These are phyloP conservation scores for Camelina sativa DNA, from an alignment of 345 rosid genomes.

Conservation along the genomic window DNA sequence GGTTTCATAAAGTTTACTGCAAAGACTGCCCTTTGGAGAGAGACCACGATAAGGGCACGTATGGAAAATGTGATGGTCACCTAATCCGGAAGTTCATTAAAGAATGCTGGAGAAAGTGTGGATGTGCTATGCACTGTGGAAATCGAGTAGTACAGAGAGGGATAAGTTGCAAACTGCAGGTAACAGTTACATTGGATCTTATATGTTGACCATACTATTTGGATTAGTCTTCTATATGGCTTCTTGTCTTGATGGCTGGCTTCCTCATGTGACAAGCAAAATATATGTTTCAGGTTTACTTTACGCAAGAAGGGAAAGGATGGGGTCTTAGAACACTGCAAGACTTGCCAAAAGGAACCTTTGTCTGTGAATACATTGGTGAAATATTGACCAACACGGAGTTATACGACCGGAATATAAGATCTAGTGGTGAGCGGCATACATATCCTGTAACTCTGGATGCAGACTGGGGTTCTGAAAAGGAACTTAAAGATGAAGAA, in stretches of 20 bases:
- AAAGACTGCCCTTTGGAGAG: constrained; percentile 77
- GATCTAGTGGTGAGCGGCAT: constrained; percentile 46
- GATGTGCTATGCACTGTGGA: constrained; percentile 76
- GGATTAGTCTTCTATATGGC: neutral
- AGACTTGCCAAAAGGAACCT: constrained; percentile 87
- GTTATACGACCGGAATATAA: constrained; percentile 59
- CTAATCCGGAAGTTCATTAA: constrained; percentile 79
- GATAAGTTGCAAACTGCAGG: constrained; percentile 70
- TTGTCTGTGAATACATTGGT: constrained; percentile 86
- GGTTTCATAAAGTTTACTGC: constrained; percentile 56
- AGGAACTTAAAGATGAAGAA: constrained; percentile 67
- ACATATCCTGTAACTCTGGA: constrained; percentile 74
- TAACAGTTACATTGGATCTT: constrained; percentile 34
- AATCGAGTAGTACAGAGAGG: constrained; percentile 89
- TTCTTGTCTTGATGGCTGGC: constrained; percentile 9
- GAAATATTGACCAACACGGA: constrained; percentile 81
- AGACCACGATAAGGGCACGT: constrained; percentile 46
- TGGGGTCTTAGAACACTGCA: constrained; percentile 88
- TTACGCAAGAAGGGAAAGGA: constrained; percentile 72
- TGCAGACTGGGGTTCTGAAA: constrained; percentile 80
- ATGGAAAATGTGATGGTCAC: constrained; percentile 84
- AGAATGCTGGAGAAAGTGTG: constrained; percentile 95
- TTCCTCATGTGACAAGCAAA: constrained; percentile 16
- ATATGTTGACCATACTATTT: neutral
- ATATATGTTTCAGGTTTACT: constrained; percentile 66